Percentiles rank a stretch among this genome's conserved stretches.
phyloP scores from a whole-genome alignment of 2,329 filamentous ascomycete species.

The Botrytis tulipae region DNA sequence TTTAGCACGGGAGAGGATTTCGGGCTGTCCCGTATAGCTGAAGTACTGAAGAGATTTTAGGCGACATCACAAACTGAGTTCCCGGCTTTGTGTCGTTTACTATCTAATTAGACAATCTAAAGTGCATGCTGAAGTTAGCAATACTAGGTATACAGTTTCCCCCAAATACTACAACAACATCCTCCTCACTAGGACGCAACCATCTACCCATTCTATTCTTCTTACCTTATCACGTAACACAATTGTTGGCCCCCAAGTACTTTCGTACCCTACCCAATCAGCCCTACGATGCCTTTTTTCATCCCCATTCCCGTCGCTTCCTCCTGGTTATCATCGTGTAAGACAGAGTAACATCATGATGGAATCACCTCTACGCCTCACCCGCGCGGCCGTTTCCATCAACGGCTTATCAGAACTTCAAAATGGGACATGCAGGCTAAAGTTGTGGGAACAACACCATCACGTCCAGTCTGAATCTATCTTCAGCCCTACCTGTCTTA shows the following conservation, averaged over 20 bases:
- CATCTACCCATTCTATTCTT: not conserved
- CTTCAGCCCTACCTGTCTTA: not conserved
- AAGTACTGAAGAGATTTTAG: not conserved
- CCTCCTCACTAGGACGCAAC: not conserved
- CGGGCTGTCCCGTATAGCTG: not conserved
- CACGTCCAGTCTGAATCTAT: too few species aligned
- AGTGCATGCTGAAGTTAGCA: not conserved
- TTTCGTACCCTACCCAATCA: slow-evolving; percentile 12
- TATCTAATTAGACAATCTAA: not conserved
- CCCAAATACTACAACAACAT: not conserved
- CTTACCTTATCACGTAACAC: slow-evolving; percentile 9
- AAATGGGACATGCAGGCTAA: not conserved
- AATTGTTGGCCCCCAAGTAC: not conserved
- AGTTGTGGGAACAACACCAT: not conserved
- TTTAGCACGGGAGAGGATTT: not conserved
- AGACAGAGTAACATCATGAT: not conserved
- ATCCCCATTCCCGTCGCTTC: not conserved
- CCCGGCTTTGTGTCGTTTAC: not conserved
- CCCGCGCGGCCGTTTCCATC: not conserved
- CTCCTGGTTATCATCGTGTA: not conserved
- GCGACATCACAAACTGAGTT: not conserved
- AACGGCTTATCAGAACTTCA: not conserved
- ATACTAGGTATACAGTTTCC: not conserved
- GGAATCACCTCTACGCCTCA: not conserved
- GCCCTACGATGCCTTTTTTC: not conserved